Evolutionary conservation across 177 flowering plant species (phyloP).

Genomic region (Vitis hybrid): DNA sequence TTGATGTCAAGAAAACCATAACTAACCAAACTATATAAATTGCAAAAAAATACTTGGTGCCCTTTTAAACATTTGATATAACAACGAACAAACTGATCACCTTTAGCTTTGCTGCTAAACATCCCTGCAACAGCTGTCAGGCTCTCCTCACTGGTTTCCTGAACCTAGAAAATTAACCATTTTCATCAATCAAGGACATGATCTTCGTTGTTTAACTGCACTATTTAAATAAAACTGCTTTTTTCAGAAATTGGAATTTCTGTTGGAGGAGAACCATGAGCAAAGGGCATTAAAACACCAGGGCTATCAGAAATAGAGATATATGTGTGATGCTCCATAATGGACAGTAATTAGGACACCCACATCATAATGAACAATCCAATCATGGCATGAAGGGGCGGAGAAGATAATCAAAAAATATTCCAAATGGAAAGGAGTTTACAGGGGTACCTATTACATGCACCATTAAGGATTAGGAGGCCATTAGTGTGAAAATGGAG

Average conservation of each 20-base stretch:
- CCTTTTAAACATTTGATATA: not conserved
- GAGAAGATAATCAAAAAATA: no score
- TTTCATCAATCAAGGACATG: not conserved
- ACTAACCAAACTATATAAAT: not conserved
- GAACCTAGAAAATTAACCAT: slow-evolving; percentile 45
- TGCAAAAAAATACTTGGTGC: not conserved
- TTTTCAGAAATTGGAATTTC: no score
- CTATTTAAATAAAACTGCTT: no score
- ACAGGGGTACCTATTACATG: no score
- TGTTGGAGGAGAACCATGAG: not conserved
- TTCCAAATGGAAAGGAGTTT: no score
- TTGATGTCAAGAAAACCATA: not conserved
- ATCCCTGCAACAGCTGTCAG: slow-evolving; percentile 99
- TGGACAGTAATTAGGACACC: no score
- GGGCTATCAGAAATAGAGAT: not conserved
- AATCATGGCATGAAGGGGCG: no score
- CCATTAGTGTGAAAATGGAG: no score
- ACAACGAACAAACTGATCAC: slow-evolving; percentile 29
- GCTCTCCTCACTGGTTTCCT: slow-evolving; percentile 97
- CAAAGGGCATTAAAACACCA: not conserved
- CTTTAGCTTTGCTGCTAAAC: slow-evolving; percentile 99
- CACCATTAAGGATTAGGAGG: no score
- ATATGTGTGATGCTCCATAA: no score
- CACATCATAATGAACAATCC: no score
- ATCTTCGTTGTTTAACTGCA: no score